phyloP scores from a whole-genome alignment of 2,329 filamentous ascomycete genomes.

The Clarireedia hainanense region DNA sequence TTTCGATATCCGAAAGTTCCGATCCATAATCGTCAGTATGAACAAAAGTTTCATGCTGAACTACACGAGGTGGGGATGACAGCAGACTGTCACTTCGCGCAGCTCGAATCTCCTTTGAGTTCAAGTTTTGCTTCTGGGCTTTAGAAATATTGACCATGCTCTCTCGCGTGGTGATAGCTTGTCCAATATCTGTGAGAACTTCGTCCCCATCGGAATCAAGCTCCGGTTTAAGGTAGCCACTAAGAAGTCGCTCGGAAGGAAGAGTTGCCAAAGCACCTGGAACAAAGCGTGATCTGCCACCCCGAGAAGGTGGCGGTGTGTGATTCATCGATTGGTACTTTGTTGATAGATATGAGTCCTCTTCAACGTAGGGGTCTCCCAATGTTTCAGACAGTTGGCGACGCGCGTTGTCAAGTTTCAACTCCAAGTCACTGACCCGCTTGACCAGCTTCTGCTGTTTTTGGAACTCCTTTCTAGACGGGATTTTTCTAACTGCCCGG shows the following conservation, averaged over 20 bases:
- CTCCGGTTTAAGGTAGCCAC: constrained; percentile 25
- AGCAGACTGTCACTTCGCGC: neutral
- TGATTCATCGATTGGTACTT: neutral
- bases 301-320: constrained; percentile 17
- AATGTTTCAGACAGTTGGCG: constrained; percentile 44
- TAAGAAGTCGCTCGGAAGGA: constrained; percentile 37
- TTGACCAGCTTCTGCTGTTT: constrained; percentile 50
- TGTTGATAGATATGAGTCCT: constrained; percentile 12
- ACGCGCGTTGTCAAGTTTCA: constrained; percentile 47
- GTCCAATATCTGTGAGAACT: constrained; percentile 1
- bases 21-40: constrained; percentile 1
- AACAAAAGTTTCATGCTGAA: neutral
- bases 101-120: neutral
- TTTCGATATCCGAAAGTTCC: constrained; percentile 3
- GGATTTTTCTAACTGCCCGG: constrained; percentile 32
- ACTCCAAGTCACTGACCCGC: constrained; percentile 52
- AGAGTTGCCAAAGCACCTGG: constrained; percentile 36
- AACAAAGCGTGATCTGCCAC: constrained; percentile 31
- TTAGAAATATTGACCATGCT: constrained; percentile 1
- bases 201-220: constrained; percentile 8
- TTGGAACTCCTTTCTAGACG: constrained; percentile 48
- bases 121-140: neutral
- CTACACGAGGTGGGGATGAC: neutral
- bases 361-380: constrained; percentile 29
- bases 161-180: constrained; percentile 6